phyloP scores from a whole-genome alignment of 2,329 filamentous ascomycete genomes.

The Colletotrichum sansevieriae region DNA sequence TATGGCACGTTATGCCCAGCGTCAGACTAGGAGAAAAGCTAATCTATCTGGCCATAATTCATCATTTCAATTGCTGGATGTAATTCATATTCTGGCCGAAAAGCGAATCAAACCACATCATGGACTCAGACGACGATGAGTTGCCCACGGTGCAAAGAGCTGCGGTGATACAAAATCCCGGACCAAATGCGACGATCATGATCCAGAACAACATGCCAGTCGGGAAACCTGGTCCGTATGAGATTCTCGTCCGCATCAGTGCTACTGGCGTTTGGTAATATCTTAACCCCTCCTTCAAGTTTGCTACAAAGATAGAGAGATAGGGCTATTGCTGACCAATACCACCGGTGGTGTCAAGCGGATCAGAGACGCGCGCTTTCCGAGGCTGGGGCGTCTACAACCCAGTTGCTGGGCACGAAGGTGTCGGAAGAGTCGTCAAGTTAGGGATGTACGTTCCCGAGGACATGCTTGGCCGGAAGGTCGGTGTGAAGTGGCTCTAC shows the following conservation, averaged over 20 bases:
- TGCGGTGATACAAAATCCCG: slow-evolving; percentile 30
- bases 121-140: slow-evolving; percentile 1
- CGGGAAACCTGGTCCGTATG: slow-evolving; percentile 18
- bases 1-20: too few species aligned
- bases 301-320: too few species aligned
- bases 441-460: slow-evolving; percentile 47
- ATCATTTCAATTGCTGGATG: too few species aligned
- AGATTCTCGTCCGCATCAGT: slow-evolving; percentile 23
- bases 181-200: slow-evolving; percentile 7
- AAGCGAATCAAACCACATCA: not conserved
- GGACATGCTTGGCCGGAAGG: slow-evolving; percentile 50
- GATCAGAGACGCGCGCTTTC: slow-evolving; percentile 49
- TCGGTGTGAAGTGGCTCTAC: slow-evolving; percentile 61
- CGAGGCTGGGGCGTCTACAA: slow-evolving; percentile 48
- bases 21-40: too few species aligned
- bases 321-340: not conserved
- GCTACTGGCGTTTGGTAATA: slow-evolving; percentile 26
- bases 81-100: too few species aligned
- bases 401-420: slow-evolving; percentile 49
- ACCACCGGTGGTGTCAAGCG: slow-evolving; percentile 22
- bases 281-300: not conserved
- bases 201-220: slow-evolving; percentile 29
- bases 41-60: too few species aligned
- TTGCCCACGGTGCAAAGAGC: slow-evolving; percentile 15
- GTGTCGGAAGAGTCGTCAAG: slow-evolving; percentile 48